Evolutionary conservation across 73 alveolate genomes (phyloP).

Genomic region (Stentor coeruleus): DNA sequence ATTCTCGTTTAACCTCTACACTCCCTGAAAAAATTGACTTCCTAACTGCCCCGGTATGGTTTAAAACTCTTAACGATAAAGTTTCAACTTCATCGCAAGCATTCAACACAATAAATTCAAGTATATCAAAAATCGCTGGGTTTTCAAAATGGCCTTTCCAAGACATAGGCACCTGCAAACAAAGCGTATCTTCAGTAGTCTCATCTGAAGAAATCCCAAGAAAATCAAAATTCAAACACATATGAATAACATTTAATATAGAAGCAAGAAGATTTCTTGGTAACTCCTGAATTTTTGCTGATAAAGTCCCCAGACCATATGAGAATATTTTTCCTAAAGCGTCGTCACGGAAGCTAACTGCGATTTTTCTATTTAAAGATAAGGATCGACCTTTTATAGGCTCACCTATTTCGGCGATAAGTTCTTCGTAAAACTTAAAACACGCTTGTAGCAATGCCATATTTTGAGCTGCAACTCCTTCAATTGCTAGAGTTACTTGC

Average conservation of each 20-base stretch:
- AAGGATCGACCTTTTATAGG: not conserved
- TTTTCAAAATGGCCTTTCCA: slow-evolving; percentile 21
- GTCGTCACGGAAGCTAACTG: not conserved
- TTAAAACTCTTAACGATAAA: not conserved
- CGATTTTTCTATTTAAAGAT: not conserved
- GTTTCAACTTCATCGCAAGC: not conserved
- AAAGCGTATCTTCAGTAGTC: slow-evolving; percentile 7
- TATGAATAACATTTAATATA: not conserved
- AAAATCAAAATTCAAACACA: not conserved
- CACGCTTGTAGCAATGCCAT: not conserved
- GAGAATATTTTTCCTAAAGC: not conserved
- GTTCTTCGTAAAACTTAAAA: not conserved
- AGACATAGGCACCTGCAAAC: slow-evolving; percentile 8
- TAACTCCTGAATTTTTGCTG: too few relatives aligned
- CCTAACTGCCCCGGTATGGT: slow-evolving; percentile 14
- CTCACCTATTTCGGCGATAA: slow-evolving; percentile 1
- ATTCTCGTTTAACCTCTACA: not conserved
- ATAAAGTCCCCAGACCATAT: not conserved
- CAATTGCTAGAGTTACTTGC: not conserved
- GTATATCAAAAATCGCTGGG: not conserved
- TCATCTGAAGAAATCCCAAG: slow-evolving; percentile 9
- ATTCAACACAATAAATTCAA: not conserved
- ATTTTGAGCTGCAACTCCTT: not conserved
- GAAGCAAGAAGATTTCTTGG: not conserved
- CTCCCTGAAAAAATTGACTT: not conserved